Evolutionary conservation across 179 eudicot genomes (phyloP).

Genomic region (Sideroxylon spinosum): DNA sequence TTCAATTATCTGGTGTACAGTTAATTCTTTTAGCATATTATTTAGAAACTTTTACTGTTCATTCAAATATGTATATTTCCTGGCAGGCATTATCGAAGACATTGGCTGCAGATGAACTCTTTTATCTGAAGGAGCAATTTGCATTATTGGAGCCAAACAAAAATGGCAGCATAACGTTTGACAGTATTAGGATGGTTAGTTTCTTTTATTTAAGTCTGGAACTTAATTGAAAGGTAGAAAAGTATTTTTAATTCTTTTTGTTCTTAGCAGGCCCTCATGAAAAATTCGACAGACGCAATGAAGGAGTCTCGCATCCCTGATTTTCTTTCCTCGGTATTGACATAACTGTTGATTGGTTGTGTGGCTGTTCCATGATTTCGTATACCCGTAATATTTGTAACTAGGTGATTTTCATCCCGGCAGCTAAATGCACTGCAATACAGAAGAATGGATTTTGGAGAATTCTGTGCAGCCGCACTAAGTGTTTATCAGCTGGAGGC

Average conservation of each 20-base stretch:
- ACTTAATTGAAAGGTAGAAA: neutral
- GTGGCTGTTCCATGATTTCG: conserved; percentile 8
- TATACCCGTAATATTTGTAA: neutral
- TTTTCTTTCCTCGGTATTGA: conserved; percentile 52
- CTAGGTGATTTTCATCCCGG: neutral
- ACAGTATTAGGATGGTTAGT: conserved; percentile 55
- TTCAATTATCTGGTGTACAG: neutral
- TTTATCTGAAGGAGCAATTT: conserved; percentile 63
- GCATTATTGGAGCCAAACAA: conserved; percentile 57
- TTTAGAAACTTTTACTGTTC: neutral
- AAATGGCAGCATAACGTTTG: conserved; percentile 53
- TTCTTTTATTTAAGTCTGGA: conserved; percentile 6
- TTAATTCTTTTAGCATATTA: neutral
- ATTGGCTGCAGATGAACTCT: conserved; percentile 57
- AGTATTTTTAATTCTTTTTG: neutral
- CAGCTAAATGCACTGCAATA: conserved; percentile 44
- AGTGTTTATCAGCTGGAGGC: conserved; percentile 44
- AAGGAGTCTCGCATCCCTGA: conserved; percentile 65
- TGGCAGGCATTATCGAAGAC: conserved; percentile 66
- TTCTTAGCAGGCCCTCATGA: conserved; percentile 56
- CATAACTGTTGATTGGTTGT: conserved; percentile 1
- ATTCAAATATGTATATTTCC: neutral
- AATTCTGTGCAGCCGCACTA: conserved; percentile 41
- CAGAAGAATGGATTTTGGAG: conserved; percentile 43
- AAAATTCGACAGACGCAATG: conserved; percentile 65